Evolutionary conservation across 352 stramenopile species (phyloP).

Genomic region (Pythium aristosporum): DNA sequence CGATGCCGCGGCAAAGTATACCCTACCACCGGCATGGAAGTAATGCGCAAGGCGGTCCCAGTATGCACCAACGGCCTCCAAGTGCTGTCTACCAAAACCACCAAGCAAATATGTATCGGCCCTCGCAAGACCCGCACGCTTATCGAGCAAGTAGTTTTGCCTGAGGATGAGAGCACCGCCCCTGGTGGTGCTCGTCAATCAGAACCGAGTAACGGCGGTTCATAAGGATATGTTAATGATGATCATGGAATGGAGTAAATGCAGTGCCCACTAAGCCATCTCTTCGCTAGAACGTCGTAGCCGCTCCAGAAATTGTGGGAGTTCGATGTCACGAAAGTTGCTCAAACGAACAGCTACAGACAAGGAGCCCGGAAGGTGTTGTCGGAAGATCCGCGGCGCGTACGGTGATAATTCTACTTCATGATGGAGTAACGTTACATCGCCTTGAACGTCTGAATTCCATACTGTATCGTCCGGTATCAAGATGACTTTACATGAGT

Average conservation of each 20-base stretch:
- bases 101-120: conserved; percentile 14
- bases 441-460: no score
- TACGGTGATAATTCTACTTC: no score
- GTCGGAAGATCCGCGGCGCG: no score
- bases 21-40: conserved; percentile 21
- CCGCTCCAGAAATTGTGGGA: no score
- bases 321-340: no score
- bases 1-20: conserved; percentile 15
- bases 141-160: conserved; percentile 31
- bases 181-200: not conserved
- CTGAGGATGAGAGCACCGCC: conserved; percentile 1
- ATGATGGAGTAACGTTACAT: no score
- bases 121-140: conserved; percentile 22
- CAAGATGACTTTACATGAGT: no score
- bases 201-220: conserved; percentile 10
- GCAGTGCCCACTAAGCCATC: not conserved
- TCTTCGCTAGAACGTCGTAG: no score
- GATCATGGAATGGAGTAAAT: not conserved
- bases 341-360: no score
- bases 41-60: conserved; percentile 23
- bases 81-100: conserved; percentile 28
- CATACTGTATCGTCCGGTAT: no score
- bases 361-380: no score
- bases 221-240: conserved; percentile 10
- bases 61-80: conserved; percentile 28